Percentiles rank a stretch among this genome's conserved stretches.
These are phyloP conservation scores for Neoarthrinium moseri DNA, from an alignment of 2,329 filamentous ascomycete species.

Conservation along the genomic window DNA sequence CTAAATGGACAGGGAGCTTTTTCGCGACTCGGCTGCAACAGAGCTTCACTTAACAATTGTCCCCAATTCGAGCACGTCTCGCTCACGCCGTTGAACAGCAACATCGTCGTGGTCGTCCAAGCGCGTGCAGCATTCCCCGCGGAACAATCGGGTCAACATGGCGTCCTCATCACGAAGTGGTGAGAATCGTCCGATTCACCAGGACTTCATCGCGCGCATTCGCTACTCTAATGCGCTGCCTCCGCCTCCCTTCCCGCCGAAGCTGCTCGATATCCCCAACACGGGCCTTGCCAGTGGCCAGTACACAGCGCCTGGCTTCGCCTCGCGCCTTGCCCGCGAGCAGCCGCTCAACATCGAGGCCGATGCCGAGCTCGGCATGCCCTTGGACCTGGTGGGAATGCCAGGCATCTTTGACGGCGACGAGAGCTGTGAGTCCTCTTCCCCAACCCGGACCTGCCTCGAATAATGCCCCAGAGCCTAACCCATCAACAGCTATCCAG, in stretches of 20 bases:
- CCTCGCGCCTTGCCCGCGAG: conserved; percentile 82
- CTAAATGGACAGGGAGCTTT: neutral
- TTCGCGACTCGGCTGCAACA: neutral
- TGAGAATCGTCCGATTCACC: conserved; percentile 66
- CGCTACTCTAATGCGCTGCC: conserved; percentile 95
- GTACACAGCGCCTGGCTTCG: conserved; percentile 88
- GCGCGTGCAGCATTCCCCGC: too few species aligned
- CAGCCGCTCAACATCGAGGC: conserved; percentile 96
- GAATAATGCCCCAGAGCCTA: conserved; percentile 6
- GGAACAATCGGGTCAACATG: conserved; percentile 30
- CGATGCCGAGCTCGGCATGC: conserved; percentile 97
- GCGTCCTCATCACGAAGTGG: conserved; percentile 44
- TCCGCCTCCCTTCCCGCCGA: conserved; percentile 89
- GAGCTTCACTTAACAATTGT: conserved; percentile 3
- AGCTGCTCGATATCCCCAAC: conserved; percentile 95
- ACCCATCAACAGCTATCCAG: conserved; percentile 67
- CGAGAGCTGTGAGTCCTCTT: conserved; percentile 71
- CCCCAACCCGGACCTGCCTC: conserved; percentile 14
- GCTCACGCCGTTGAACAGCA: neutral
- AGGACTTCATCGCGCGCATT: conserved; percentile 96
- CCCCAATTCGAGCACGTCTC: conserved; percentile 1
- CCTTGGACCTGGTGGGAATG: conserved; percentile 90
- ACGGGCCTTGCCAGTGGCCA: conserved; percentile 82
- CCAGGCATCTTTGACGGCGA: conserved; percentile 94
- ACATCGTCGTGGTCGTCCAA: neutral